Evolutionary conservation across 176 grass and related monocot species (phyloP).

Genomic region (Hordeum marinum): DNA sequence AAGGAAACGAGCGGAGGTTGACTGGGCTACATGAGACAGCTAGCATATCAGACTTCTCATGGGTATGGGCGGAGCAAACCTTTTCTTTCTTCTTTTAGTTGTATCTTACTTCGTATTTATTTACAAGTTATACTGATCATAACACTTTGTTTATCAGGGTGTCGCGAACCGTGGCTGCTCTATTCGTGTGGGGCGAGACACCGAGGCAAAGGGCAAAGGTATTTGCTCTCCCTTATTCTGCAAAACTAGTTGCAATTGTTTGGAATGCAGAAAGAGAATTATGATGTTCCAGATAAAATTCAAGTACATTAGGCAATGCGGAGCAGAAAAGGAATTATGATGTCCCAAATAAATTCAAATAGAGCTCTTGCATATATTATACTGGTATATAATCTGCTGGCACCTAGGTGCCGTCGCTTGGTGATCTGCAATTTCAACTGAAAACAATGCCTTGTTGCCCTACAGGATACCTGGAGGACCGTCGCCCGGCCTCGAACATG

Average conservation of each 20-base stretch:
- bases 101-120: background rate
- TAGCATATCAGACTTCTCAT: constrained; percentile 88
- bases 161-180: constrained; percentile 99
- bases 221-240: background rate
- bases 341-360: too few relatives aligned
- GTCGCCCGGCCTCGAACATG: constrained; percentile 97
- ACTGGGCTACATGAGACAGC: constrained; percentile 95
- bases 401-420: background rate
- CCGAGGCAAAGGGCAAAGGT: constrained; percentile 94
- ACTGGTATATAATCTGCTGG: too few relatives aligned
- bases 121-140: background rate
- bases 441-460: background rate
- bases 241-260: constrained; percentile 9
- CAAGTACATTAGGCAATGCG: constrained; percentile 10
- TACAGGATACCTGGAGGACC: constrained; percentile 93
- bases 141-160: constrained; percentile 48
- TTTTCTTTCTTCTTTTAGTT: background rate
- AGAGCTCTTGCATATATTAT: background rate
- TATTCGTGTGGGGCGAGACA: constrained; percentile 89
- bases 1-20: constrained; percentile 93
- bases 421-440: background rate
- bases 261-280: background rate
- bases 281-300: background rate
- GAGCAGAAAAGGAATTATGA: background rate
- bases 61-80: constrained; percentile 46